Percentiles rank a stretch among this genome's conserved stretches.
phyloP scores from a whole-genome alignment of 495 filamentous ascomycete species.

The Tricharina praecox region DNA sequence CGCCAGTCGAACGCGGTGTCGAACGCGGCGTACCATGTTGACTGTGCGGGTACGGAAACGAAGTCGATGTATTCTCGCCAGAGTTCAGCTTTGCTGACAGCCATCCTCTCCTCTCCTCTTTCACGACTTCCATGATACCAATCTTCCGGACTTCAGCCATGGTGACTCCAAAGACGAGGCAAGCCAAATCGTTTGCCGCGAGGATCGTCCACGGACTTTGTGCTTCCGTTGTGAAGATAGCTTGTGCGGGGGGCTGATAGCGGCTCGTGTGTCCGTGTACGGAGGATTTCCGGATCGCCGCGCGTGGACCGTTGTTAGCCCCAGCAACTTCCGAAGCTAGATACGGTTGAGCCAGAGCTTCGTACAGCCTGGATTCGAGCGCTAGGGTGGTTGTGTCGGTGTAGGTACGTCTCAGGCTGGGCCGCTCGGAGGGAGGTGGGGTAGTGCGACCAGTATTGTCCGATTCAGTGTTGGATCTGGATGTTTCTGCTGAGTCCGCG shows the following conservation, averaged over 20 bases:
- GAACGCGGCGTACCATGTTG: conserved; percentile 25
- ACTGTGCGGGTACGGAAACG: conserved; percentile 31
- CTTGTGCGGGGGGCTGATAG: conserved; percentile 81
- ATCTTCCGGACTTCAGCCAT: conserved; percentile 84
- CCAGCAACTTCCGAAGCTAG: conserved; percentile 30
- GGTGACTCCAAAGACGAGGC: conserved; percentile 87
- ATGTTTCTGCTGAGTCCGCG: conserved; percentile 33
- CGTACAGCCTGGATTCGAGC: conserved; percentile 70
- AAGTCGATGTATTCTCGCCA: conserved; percentile 30
- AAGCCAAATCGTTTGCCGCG: conserved; percentile 92
- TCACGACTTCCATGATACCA: conserved; percentile 87
- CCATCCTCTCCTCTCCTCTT: conserved; percentile 73
- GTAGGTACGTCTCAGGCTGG: conserved; percentile 69
- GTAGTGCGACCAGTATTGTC: conserved; percentile 37
- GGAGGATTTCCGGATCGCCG: conserved; percentile 27
- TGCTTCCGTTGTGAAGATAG: conserved; percentile 86
- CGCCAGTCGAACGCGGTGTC: conserved; percentile 14
- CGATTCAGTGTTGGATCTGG: conserved; percentile 39
- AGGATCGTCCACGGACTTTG: conserved; percentile 85
- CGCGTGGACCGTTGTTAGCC: conserved; percentile 11
- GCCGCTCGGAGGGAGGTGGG: conserved; percentile 37
- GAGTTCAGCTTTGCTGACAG: conserved; percentile 63
- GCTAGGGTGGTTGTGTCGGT: conserved; percentile 59
- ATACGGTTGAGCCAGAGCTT: conserved; percentile 76
- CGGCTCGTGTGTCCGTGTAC: conserved; percentile 75